A percentile compares a stretch with the other conserved stretches of the same genome.
Conservation (phyloP, 306 rosid species). For the Lathyrus aphaca region DNA sequence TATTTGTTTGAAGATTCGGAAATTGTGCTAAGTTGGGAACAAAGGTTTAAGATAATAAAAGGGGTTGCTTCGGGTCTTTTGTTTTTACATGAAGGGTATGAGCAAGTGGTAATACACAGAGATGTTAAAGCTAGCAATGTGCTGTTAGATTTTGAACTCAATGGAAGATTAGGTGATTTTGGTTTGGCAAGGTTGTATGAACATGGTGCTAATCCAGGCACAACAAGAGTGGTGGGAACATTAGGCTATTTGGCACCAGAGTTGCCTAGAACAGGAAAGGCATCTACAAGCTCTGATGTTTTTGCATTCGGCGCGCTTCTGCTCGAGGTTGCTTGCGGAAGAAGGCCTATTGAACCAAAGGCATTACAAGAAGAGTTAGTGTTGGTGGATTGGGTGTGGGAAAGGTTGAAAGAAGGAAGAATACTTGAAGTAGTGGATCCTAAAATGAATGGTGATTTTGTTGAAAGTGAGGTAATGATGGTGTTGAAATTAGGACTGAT, state of each 20-base stretch:
- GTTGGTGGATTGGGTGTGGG: constrained; percentile 84
- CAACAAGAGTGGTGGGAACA: constrained; percentile 83
- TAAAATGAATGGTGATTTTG: constrained; percentile 47
- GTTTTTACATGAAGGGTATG: constrained; percentile 81
- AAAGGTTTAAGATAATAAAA: constrained; percentile 69
- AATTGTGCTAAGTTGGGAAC: constrained; percentile 61
- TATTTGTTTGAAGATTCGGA: constrained; percentile 62
- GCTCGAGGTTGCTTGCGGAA: constrained; percentile 70
- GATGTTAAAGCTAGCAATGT: constrained; percentile 89
- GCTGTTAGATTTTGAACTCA: constrained; percentile 65
- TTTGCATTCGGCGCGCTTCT: constrained; percentile 75
- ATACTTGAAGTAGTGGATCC: constrained; percentile 60
- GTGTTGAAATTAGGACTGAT: constrained; percentile 71
- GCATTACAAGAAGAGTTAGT: constrained; percentile 57
- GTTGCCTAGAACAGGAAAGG: constrained; percentile 70
- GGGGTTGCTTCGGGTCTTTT: constrained; percentile 75
- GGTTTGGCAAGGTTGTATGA: constrained; percentile 79
- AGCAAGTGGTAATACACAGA: constrained; percentile 77
- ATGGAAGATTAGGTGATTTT: constrained; percentile 77
- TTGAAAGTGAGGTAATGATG: constrained; percentile 49
- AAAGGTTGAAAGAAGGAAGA: constrained; percentile 51
- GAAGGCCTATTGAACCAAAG: constrained; percentile 77
- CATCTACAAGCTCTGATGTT: constrained; percentile 72
- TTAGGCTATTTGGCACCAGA: constrained; percentile 91
- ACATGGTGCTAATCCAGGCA: constrained; percentile 71